Percentiles rank a stretch among this genome's conserved stretches.
Conservation (phyloP, 768 basidiomycete genomes). For the Lentinula boryana region DNA sequence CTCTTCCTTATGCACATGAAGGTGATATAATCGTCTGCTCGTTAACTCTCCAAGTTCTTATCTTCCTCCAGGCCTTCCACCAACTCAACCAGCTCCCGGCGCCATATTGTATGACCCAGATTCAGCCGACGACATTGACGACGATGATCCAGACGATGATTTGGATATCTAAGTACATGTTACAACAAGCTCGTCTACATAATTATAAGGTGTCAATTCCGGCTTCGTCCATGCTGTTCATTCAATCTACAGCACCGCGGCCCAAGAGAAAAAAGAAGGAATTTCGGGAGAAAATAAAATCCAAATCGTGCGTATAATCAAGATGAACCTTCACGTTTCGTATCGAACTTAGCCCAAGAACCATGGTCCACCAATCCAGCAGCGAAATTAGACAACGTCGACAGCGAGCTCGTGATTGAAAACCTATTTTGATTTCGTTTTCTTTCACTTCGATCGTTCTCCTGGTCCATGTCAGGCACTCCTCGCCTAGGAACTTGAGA, state of each 20-base stretch:
- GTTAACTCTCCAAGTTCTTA: background rate
- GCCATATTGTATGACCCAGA: constrained; percentile 88
- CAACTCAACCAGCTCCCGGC: constrained; percentile 17
- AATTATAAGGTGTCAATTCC: background rate
- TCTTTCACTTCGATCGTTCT: background rate
- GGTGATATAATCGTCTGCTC: constrained; percentile 35
- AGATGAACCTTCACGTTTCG: background rate
- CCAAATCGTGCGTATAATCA: background rate
- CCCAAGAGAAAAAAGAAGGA: background rate
- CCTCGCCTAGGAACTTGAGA: background rate
- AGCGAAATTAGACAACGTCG: constrained; percentile 21
- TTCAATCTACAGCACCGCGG: background rate
- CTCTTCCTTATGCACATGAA: constrained; percentile 87
- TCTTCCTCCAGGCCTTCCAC: background rate
- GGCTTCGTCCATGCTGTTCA: background rate
- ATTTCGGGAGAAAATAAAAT: background rate
- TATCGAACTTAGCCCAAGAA: constrained; percentile 9
- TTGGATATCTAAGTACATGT: constrained; percentile 61
- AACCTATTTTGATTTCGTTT: background rate
- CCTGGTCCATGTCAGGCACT: background rate
- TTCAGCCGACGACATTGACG: constrained; percentile 90
- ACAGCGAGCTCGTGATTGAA: constrained; percentile 17
- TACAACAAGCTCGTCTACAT: background rate
- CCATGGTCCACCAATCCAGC: constrained; percentile 12
- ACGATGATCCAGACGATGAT: constrained; percentile 95